Evolutionary conservation across 768 basidiomycete genomes (phyloP), one percentile per base, ranked within the genome.

Genomic region (Kwoniella dejecticola): DNA sequence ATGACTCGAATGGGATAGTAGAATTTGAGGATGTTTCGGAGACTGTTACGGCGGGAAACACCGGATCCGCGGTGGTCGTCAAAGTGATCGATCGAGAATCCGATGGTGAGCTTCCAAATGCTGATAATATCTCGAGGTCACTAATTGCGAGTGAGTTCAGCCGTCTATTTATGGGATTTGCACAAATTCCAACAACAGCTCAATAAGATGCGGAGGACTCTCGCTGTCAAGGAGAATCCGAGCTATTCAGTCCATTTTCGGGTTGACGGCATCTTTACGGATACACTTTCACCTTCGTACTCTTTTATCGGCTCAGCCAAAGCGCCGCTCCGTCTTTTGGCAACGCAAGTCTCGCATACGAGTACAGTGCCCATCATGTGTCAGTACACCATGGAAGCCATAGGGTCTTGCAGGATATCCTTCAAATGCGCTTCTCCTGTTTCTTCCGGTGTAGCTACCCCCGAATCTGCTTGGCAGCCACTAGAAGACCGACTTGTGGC

Each of bases 21-120:
- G 89, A 93, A 72, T 91, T 97, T 73, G 95, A 92, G 19, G 91
- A 95, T 70, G 89, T 92, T 10, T 84, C 89, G n/a, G 91, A 94
- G 77, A 87, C 89, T 6, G 83, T 86, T 4, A 83, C 85, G 5
- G 87, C 87, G 3, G 81, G 46, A 13, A 13, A 84, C 5, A 86
- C 87, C 1, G 90, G 91, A 63, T 91, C 94, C 0, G 87, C 87
- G 7, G 88, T 94, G 8, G 89, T 87, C 26, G 83, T 97, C 81
- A 97, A 95, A 79, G 88, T 99, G 44, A 81, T 96, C 31, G 95
- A 99, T 82, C 87, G 87, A 75, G 85, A 86, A 45, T 85, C 95
- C 72, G 88, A 66, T n/a, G 65, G 74, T 76, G 52, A 41, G 74
- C 42, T 24, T 27, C n/a, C 17, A 31, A 6, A n/a, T 17, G 19